Conservation (phyloP, 495 filamentous ascomycete genomes). For the Aspergillus nidulans region DNA sequence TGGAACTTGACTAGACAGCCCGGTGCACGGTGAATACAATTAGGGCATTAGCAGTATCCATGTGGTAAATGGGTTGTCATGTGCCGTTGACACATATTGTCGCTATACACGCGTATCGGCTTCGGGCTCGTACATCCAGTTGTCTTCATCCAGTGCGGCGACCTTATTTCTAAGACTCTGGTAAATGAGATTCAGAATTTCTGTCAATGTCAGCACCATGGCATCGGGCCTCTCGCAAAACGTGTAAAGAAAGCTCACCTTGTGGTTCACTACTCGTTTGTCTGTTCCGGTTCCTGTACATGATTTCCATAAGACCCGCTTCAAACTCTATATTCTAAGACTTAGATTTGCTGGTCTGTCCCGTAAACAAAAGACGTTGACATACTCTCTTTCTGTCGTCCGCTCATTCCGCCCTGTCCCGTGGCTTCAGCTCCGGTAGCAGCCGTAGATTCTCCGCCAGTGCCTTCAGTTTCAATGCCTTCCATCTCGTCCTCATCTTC, state of each 20-base stretch:
- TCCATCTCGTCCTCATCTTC: slow-evolving; percentile 53
- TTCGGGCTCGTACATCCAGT: slow-evolving; percentile 87
- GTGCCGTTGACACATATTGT: neutral
- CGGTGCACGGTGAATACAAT: neutral
- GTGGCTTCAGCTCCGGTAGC: slow-evolving; percentile 12
- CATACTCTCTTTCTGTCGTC: slow-evolving; percentile 47
- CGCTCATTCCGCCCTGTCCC: slow-evolving; percentile 29
- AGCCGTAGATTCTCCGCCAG: slow-evolving; percentile 21
- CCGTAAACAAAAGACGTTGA: neutral
- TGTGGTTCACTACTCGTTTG: slow-evolving; percentile 60
- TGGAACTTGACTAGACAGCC: slow-evolving; percentile 49
- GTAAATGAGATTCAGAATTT: slow-evolving; percentile 66
- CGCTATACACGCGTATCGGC: slow-evolving; percentile 31
- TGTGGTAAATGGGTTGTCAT: neutral
- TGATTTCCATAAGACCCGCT: slow-evolving; percentile 45
- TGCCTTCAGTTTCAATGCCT: slow-evolving; percentile 27
- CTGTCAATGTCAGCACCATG: slow-evolving; percentile 37
- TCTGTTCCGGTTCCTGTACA: slow-evolving; percentile 58
- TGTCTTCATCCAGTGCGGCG: slow-evolving; percentile 71
- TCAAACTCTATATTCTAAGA: slow-evolving; percentile 37
- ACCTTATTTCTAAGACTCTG: slow-evolving; percentile 69
- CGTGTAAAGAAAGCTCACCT: slow-evolving; percentile 43
- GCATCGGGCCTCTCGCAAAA: neutral
- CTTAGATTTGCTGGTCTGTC: no score
- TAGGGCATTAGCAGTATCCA: neutral